These are phyloP conservation scores for Bonia amplexicaulis DNA, from an alignment of 176 grass and related monocot genomes.

Conservation along the genomic window DNA sequence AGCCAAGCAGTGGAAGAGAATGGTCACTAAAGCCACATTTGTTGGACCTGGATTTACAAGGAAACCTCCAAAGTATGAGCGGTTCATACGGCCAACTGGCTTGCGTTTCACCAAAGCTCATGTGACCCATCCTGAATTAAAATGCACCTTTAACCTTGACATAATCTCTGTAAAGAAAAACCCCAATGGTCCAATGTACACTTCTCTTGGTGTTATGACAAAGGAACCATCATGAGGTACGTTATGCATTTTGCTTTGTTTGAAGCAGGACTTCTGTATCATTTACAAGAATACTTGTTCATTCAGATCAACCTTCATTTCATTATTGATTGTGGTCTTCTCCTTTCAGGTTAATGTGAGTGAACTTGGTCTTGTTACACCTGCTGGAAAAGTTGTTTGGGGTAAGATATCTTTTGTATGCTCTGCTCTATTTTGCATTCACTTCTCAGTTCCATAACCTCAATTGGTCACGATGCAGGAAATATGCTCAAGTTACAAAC, in stretches of 20 bases:
- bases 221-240: conserved; percentile 94
- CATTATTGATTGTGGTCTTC: not conserved
- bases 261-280: not conserved
- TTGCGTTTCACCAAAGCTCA: conserved; percentile 86
- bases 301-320: not conserved
- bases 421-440: not conserved
- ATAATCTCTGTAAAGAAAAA: conserved; percentile 95
- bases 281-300: not conserved
- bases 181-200: conserved; percentile 89
- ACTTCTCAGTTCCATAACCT: not conserved
- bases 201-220: conserved; percentile 88
- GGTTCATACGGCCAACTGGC: conserved; percentile 78
- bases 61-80: conserved; percentile 85
- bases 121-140: conserved; percentile 84
- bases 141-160: conserved; percentile 90
- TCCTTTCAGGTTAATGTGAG: conserved; percentile 75
- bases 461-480: conserved; percentile 43
- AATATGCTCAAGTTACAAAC: conserved; percentile 92
- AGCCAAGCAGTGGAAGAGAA: conserved; percentile 93
- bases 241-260: not conserved
- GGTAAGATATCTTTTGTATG: conserved; percentile 35
- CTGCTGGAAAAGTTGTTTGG: conserved; percentile 97
- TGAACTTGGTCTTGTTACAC: conserved; percentile 88
- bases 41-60: conserved; percentile 78
- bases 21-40: conserved; percentile 80